Conservation (phyloP, 1,284 basidiomycete genomes). For the Irpex sp. region DNA sequence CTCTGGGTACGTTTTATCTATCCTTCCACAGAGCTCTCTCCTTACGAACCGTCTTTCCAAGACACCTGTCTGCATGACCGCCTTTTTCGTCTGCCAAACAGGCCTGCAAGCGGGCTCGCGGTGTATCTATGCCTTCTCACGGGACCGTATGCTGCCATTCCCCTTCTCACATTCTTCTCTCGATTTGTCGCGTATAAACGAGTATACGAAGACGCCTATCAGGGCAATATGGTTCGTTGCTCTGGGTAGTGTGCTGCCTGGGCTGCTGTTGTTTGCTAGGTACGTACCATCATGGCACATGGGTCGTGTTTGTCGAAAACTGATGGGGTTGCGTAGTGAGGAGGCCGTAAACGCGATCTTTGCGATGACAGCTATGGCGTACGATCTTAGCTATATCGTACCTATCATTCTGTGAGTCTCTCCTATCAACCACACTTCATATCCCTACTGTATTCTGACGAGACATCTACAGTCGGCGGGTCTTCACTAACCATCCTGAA, state of each 20-base stretch:
- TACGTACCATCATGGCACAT: no score
- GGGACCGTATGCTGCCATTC: conserved; percentile 83
- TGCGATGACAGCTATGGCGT: conserved; percentile 36
- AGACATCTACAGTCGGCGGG: conserved; percentile 42
- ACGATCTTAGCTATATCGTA: conserved; percentile 72
- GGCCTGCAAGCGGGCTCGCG: conserved; percentile 85
- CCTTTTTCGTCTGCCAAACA: conserved; percentile 81
- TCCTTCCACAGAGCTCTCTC: background rate
- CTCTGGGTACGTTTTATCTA: conserved; percentile 58
- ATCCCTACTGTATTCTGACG: conserved; percentile 1
- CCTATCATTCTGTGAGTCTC: conserved; percentile 55
- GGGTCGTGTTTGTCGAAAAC: no score
- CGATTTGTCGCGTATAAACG: conserved; percentile 38
- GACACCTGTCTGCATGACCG: conserved; percentile 76
- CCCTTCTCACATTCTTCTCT: conserved; percentile 52
- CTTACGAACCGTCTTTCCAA: conserved; percentile 17
- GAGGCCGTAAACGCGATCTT: no score
- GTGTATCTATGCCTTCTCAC: conserved; percentile 88
- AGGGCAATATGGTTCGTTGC: conserved; percentile 82
- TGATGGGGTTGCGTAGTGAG: no score
- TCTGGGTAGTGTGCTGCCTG: conserved; percentile 66
- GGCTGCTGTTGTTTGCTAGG: conserved; percentile 74
- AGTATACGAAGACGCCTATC: conserved; percentile 72
- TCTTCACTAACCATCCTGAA: conserved; percentile 79
- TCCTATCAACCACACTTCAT: background rate